Conservation (phyloP, 2,329 filamentous ascomycete genomes). For the Microcyclospora pomicola region DNA sequence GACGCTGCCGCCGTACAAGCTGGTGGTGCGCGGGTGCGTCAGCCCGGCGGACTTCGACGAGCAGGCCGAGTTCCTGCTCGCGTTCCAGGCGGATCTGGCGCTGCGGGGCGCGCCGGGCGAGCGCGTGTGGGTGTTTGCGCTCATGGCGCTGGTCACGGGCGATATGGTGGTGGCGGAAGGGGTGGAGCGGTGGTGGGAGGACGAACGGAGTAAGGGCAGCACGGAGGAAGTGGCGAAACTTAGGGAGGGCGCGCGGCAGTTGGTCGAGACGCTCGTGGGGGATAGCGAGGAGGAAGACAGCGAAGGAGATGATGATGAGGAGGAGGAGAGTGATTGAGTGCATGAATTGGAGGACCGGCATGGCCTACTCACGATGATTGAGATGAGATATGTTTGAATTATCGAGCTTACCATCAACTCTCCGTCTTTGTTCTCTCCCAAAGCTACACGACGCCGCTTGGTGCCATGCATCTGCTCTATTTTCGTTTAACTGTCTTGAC, state of each 20-base stretch:
- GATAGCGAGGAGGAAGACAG: conserved; percentile 50
- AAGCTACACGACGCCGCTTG: no score
- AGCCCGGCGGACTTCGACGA: conserved; percentile 39
- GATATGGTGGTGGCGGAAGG: conserved; percentile 84
- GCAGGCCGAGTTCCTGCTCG: conserved; percentile 72
- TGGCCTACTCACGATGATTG: no score
- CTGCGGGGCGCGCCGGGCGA: conserved; percentile 47
- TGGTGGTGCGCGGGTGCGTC: conserved; percentile 44
- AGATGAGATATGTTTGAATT: no score
- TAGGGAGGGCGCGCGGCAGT: conserved; percentile 57
- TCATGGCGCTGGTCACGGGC: conserved; percentile 72
- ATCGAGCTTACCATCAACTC: no score
- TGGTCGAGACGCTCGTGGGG: conserved; percentile 68
- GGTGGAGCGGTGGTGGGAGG: conserved; percentile 77
- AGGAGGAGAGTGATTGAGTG: conserved; percentile 6
- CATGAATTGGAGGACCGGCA: neutral
- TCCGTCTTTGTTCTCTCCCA: no score
- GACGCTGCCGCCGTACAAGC: conserved; percentile 39
- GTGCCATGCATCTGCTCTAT: no score
- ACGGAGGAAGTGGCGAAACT: conserved; percentile 57
- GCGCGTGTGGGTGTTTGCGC: conserved; percentile 57
- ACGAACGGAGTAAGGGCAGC: conserved; percentile 48
- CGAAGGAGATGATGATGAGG: conserved; percentile 22
- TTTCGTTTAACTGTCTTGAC: no score
- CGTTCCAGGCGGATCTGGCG: conserved; percentile 66